Percentiles rank a stretch among this genome's conserved stretches.
These are phyloP conservation scores for Gyrodon lividus DNA, from an alignment of 768 basidiomycete species.

Conservation along the genomic window DNA sequence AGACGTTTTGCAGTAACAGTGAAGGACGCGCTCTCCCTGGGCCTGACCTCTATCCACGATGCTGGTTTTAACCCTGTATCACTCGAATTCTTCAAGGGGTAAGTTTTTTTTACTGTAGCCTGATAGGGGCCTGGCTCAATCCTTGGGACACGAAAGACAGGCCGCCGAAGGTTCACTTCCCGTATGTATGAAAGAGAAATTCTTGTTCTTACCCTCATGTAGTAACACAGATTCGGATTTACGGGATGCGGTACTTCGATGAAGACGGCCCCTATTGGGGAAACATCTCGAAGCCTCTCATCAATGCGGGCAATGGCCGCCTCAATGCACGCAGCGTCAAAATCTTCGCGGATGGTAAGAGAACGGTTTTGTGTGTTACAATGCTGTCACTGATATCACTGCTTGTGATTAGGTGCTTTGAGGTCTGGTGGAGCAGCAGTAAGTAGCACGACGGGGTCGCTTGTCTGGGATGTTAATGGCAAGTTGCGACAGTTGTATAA, in stretches of 20 bases:
- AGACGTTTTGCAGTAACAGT: conserved; percentile 62
- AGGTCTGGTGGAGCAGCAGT: conserved; percentile 90
- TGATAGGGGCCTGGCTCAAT: background rate
- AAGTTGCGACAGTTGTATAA: conserved; percentile 57
- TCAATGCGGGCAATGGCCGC: conserved; percentile 57
- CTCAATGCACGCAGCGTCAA: conserved; percentile 76
- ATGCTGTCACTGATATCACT: background rate
- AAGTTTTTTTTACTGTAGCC: background rate
- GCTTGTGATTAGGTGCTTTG: conserved; percentile 69
- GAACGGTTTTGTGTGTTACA: background rate
- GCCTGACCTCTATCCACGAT: conserved; percentile 85
- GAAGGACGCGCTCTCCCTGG: conserved; percentile 63
- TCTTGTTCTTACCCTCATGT: conserved; percentile 1
- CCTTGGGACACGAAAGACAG: conserved; percentile 44
- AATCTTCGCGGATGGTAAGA: conserved; percentile 61
- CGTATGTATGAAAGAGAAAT: conserved; percentile 34
- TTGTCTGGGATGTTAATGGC: background rate
- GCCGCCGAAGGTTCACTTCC: conserved; percentile 61
- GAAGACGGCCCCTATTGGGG: conserved; percentile 74
- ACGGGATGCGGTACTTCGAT: conserved; percentile 74
- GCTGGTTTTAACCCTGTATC: conserved; percentile 70
- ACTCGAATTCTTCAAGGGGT: conserved; percentile 76
- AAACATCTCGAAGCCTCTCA: conserved; percentile 53
- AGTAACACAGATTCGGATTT: conserved; percentile 62
- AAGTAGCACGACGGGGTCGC: conserved; percentile 19